Conservation (phyloP, 2,329 filamentous ascomycete species). For the Dendryphion nanum region DNA sequence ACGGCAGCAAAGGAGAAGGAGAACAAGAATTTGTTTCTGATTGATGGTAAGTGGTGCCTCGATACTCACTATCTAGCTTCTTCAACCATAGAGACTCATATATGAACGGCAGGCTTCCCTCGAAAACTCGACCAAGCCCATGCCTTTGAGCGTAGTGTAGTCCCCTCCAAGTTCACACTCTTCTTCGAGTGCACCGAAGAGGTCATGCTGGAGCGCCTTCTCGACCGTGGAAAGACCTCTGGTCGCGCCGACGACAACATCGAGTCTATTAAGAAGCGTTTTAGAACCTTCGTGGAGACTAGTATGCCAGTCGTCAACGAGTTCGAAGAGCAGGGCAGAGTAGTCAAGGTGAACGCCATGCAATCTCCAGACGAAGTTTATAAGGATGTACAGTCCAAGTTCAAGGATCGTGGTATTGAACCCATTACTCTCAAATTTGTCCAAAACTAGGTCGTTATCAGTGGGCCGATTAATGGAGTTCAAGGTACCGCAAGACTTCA, state of each 20-base stretch:
- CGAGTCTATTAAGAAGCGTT: conserved; percentile 94
- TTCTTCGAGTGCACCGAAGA: conserved; percentile 94
- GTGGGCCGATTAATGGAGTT: too few relatives aligned
- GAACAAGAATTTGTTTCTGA: conserved; percentile 69
- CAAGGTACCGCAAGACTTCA: too few relatives aligned
- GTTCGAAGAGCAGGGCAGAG: conserved; percentile 72
- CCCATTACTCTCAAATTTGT: conserved; percentile 30
- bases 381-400: conserved; percentile 44
- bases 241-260: conserved; percentile 91
- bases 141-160: conserved; percentile 89
- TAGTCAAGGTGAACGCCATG: conserved; percentile 77
- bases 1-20: conserved; percentile 60
- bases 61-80: neutral
- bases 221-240: conserved; percentile 90
- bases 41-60: conserved; percentile 51
- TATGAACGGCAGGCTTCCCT: conserved; percentile 79
- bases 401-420: conserved; percentile 35
- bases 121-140: conserved; percentile 95
- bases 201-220: conserved; percentile 78
- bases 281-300: conserved; percentile 89
- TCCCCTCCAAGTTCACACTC: conserved; percentile 77
- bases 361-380: conserved; percentile 66
- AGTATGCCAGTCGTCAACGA: conserved; percentile 96
- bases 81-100: neutral
- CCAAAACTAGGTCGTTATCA: conserved; percentile 6